Base-by-base conservation (phyloP, 371 early-diverging fungal species). In the Neoconidiobolus thromboides region DNA sequence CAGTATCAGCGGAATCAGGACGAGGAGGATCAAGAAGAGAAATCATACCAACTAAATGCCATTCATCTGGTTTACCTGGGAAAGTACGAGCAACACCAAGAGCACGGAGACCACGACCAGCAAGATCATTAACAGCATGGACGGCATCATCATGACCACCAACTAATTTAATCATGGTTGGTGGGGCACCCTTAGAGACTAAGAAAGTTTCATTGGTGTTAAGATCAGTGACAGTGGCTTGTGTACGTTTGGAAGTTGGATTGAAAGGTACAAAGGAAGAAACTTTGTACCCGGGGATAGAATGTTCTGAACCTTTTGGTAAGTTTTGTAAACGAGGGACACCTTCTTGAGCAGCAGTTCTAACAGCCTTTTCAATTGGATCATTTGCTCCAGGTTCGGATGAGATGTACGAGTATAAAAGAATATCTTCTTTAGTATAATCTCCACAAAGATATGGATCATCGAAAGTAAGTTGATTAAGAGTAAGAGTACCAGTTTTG, bases 401-500 rank as follows among this genome's bases (percentile, higher is more conserved):
- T 38, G 92, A 85, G 44, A 92, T 76, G 71, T 84, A 90, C 1
- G 91, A 80, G 63, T 81, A 77, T 52, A 91, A 66, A 4, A 94
- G 76, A n/a, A 94, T 75, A 60, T 91, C 91, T 53, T 86, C 78
- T 43, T 82, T 77, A 43, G 79, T 77, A 64, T 80, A 89, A 26
- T 74, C 69, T 47, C 75, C 74, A 65, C 80, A 64, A 15, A 92
- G 77, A 73, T 79, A 91, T 15, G 93, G 93, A 61, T 86, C 83
- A 58, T 87, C 87, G 68, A 93, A 91, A 9, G 88, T 82, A 56
- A 94, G 79, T 76, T 90, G 81, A 76, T 90, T 91, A 26, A 86
- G 71, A 9, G 96, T 96, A 54, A 96, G 76, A 14, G 98, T 97
- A 58, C 98, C 98, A 2, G 98, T 97, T 71, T 87, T 97, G 71